Evolutionary conservation across 306 rosid genomes (phyloP).

Genomic region (Cucumis cinereus): DNA sequence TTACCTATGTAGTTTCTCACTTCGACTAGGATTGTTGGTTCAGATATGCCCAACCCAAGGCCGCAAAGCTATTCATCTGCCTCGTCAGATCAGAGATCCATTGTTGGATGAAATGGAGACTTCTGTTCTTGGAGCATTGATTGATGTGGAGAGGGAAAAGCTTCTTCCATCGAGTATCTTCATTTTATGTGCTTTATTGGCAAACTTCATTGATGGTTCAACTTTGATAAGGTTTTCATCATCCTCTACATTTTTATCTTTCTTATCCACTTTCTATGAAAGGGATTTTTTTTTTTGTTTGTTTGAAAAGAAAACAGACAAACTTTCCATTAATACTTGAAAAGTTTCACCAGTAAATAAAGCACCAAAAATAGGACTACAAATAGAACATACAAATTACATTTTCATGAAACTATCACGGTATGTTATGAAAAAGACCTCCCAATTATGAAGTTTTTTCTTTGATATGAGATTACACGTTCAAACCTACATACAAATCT

Average conservation of each 20-base stretch:
- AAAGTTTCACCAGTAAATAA: background rate
- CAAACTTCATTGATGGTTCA: constrained; percentile 52
- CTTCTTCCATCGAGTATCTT: constrained; percentile 43
- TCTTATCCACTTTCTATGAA: background rate
- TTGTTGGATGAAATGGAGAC: constrained; percentile 66
- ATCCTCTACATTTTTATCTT: background rate
- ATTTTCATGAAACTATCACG: background rate
- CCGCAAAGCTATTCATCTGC: constrained; percentile 37
- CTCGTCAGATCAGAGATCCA: constrained; percentile 53
- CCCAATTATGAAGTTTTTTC: background rate
- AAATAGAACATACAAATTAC: background rate
- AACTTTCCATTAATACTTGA: background rate
- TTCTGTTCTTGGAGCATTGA: constrained; percentile 40
- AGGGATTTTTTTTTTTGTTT: background rate
- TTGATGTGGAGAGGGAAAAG: constrained; percentile 34
- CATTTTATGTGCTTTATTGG: constrained; percentile 52
- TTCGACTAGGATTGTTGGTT: constrained; percentile 4
- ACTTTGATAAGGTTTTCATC: constrained; percentile 45
- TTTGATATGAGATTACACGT: background rate
- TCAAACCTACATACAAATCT: background rate
- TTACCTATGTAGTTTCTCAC: constrained; percentile 6
- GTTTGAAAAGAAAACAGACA: background rate
- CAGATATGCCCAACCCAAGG: constrained; percentile 38
- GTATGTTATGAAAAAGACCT: background rate
- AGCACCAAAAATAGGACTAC: background rate